Percentiles rank a stretch among this genome's conserved stretches.
These are phyloP conservation scores for Quercus lobata DNA, from an alignment of 331 rosid genomes.

Conservation along the genomic window DNA sequence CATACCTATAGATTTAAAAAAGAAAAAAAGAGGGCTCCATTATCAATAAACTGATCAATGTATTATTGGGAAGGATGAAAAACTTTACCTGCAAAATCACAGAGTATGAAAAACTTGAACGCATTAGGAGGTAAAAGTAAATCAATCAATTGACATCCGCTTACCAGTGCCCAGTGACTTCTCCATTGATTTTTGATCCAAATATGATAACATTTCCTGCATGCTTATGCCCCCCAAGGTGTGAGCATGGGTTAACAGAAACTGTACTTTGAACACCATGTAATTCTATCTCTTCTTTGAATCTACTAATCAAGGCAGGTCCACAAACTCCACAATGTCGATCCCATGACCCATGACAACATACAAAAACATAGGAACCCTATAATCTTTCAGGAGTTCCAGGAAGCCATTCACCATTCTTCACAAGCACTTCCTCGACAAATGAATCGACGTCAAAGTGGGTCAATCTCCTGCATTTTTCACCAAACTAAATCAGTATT, in stretches of 20 bases:
- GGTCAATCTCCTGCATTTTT: conserved; percentile 80
- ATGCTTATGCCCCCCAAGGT: conserved; percentile 82
- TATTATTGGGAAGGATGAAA: not conserved
- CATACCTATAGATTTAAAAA: conserved; percentile 60
- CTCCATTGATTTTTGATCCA: conserved; percentile 52
- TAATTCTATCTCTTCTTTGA: conserved; percentile 69
- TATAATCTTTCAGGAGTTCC: conserved; percentile 80
- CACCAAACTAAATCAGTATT: not conserved
- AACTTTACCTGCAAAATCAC: not conserved
- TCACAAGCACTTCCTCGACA: conserved; percentile 98
- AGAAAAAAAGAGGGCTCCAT: too few relatives aligned
- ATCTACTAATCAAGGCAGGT: conserved; percentile 73
- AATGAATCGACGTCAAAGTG: conserved; percentile 95
- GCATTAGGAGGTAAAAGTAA: not conserved
- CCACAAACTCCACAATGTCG: conserved; percentile 97
- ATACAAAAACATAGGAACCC: conserved; percentile 77
- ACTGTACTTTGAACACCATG: conserved; percentile 70
- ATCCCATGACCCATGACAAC: conserved; percentile 89
- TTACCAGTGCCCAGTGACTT: conserved; percentile 89
- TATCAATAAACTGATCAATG: too few relatives aligned
- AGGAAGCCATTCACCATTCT: conserved; percentile 91
- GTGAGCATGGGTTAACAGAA: conserved; percentile 92
- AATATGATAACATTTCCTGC: conserved; percentile 88
- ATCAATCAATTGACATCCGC: conserved; percentile 10
- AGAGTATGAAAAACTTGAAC: not conserved